Base-by-base conservation (phyloP, 2,329 filamentous ascomycete species). In the Blumeria hordei region DNA sequence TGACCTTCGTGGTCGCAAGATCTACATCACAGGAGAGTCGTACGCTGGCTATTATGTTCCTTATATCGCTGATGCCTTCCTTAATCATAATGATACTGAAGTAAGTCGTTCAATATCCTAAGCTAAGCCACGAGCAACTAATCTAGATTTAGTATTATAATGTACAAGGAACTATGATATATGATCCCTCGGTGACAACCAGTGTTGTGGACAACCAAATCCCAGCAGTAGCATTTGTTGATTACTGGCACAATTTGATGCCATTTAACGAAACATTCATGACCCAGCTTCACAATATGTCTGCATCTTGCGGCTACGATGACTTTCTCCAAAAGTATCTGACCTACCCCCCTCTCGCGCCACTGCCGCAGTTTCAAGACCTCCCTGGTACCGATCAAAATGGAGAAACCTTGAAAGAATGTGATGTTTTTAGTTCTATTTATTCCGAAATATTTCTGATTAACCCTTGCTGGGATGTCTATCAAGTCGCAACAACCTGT, bases 391-490 rank as follows among this genome's bases (percentile, higher is more conserved):
- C 64, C 0, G 28, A 60, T 1, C 60, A 69, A 0, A 71, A 77
- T 6, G 73, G 73, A 57, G 65, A 66, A 21, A 66, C 68, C 53
- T 66, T 69, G 32, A 60, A 68, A 43, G 72, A 70, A 3, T 88
- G 84, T 64, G 70, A 71, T 53, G 62, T 85, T 18, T 83, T 74
- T 61, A 65, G 72, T 56, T 69, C 74, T 21, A 74, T 85, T 34
- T 70, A 69, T 60, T 60, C 70, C 0, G 80, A 77, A 34, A 73
- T 74, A 7, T 58, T 70, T 4, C 63, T 69, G 1, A 66, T 77
- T 36, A 92, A 92, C 68, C 85, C 85, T 0, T 92, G 86, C 70
- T 93, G 83, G 68, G 78, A 87, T 64, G 70, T 85, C 10, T 92
- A 90, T 67, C 76, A 83, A 53, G 75, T 90, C 12, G 76, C 76